These are phyloP conservation scores for Agapanthus africanus DNA, from an alignment of 106 monocot species.

Conservation along the genomic window DNA sequence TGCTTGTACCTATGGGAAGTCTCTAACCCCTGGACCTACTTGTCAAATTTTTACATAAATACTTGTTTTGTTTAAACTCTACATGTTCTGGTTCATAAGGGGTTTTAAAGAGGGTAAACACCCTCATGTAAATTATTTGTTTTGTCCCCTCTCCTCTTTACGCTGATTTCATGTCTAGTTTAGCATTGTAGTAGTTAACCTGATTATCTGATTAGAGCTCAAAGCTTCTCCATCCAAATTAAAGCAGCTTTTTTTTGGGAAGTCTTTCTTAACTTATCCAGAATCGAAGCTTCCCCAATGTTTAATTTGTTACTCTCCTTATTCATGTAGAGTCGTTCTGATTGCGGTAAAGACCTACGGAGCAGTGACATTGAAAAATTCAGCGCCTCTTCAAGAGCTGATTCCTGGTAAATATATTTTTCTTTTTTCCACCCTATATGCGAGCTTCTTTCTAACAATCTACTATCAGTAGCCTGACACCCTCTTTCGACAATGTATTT, in stretches of 20 bases:
- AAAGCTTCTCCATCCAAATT: neutral
- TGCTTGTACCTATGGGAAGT: no score
- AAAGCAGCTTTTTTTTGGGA: neutral
- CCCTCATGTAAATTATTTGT: no score
- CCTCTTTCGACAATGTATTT: neutral
- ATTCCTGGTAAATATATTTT: constrained; percentile 20
- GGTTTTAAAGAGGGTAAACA: no score
- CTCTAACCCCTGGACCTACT: no score
- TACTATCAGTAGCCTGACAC: constrained; percentile 3
- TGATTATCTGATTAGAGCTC: neutral
- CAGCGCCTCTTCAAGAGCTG: neutral
- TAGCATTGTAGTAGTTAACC: no score
- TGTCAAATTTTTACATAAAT: no score
- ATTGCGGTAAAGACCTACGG: neutral
- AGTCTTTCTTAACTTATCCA: no score
- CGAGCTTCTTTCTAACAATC: neutral
- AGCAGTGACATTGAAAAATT: constrained; percentile 6
- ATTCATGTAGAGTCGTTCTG: constrained; percentile 6
- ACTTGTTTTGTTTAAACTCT: no score
- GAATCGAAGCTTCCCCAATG: neutral
- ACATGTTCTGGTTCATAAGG: no score
- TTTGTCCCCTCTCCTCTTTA: no score
- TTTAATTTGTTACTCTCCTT: neutral
- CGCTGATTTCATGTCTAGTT: no score
- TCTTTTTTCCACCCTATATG: neutral